Base-by-base conservation (phyloP, 1,284 basidiomycete genomes). In the Sanghuangporus baumii region DNA sequence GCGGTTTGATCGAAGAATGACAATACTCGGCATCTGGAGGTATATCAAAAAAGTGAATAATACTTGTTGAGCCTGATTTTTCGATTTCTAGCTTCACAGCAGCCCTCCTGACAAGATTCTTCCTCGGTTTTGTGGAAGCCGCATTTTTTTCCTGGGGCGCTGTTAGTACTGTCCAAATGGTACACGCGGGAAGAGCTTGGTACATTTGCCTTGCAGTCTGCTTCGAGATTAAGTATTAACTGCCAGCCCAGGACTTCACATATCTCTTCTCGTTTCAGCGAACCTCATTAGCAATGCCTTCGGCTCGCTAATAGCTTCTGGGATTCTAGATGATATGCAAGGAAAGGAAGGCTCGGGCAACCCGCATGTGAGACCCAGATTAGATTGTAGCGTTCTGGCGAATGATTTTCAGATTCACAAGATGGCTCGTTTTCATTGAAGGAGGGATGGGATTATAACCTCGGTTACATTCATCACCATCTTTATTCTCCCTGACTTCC, bases 31-130 rank as follows among this genome's bases (percentile, higher is more conserved):
- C n/a, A 26, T 20, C n/a, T 8, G 36, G 70, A 77, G 86, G 85
- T 11, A 77, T 87, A 60, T 81, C 3, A 81, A 76, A 57, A 81
- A 14, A 51, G 48, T 51, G 48, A 51, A 23, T 23, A 79, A 84
- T 84, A 66, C 62, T 76, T 66, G 9, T 23, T 57, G 37, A 37
- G 40, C 16, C 46, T n/a, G 20, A 70, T 5, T 70, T 68, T 41
- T 51, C 71, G 37, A 71, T 20, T 46, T 57, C 23, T 64, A 89
- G 85, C 72, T 93, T 88, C 69, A 74, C 78, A 26, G 84, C 86
- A 18, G 87, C 82, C 0, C 77, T 93, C 8, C 76, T 87, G 50
- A 87, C 86, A 0, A 81, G n/a, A n/a, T n/a, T n/a, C n/a, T n/a
- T n/a, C n/a, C n/a, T n/a, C n/a, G n/a, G n/a, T n/a, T n/a, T n/a